These are phyloP conservation scores for Tripterygium wilfordii DNA, from an alignment of 177 flowering plant species.

Conservation along the genomic window DNA sequence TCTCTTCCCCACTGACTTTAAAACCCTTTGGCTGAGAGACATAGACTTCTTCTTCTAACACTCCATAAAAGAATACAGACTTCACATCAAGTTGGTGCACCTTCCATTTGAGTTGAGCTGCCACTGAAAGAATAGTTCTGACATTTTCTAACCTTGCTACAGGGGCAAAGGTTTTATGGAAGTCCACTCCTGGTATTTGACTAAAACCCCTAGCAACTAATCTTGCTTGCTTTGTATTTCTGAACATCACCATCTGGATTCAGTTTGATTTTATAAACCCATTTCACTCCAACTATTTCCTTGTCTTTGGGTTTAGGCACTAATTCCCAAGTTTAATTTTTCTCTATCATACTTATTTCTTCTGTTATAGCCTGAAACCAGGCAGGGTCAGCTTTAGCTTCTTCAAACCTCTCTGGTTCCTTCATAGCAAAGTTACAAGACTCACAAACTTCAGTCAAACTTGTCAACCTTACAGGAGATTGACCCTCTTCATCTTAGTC, in stretches of 20 bases:
- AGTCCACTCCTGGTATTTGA: too few relatives aligned
- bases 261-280: not conserved
- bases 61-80: not conserved
- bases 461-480: too few relatives aligned
- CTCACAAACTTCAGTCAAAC: not conserved
- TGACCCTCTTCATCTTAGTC: too few relatives aligned
- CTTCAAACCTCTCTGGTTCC: too few relatives aligned
- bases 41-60: too few relatives aligned
- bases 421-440: not conserved
- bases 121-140: not conserved
- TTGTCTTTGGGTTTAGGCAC: not conserved
- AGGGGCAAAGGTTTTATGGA: too few relatives aligned
- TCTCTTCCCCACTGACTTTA: not conserved
- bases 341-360: not conserved
- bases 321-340: not conserved
- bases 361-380: not conserved
- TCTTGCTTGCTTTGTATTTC: not conserved
- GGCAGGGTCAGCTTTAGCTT: not conserved
- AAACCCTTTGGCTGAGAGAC: not conserved
- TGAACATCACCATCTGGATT: too few relatives aligned
- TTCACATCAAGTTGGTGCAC: too few relatives aligned
- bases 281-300: not conserved
- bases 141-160: not conserved
- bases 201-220: not conserved
- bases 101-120: not conserved